These are phyloP conservation scores for Xylariaceae sp. DNA, from an alignment of 2,329 filamentous ascomycete genomes.

Conservation along the genomic window DNA sequence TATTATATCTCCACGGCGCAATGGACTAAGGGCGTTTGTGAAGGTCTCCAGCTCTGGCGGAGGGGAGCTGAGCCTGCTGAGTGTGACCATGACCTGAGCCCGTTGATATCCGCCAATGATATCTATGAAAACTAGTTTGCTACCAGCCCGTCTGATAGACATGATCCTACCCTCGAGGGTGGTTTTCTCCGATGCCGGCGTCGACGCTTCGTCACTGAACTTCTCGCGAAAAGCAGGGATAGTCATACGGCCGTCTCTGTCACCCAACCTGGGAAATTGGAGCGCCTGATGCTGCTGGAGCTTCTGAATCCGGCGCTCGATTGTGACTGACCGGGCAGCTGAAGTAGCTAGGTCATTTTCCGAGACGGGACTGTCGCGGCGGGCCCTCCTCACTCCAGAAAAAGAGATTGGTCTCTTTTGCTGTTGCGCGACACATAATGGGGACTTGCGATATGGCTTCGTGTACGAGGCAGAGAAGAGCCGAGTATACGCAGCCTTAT, in stretches of 20 bases:
- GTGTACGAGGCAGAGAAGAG: conserved; percentile 45
- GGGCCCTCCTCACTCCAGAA: conserved; percentile 7
- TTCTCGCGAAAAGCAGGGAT: conserved; percentile 38
- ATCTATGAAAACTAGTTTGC: conserved; percentile 80
- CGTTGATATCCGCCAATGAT: conserved; percentile 67
- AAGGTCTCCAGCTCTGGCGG: conserved; percentile 42
- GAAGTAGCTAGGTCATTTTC: conserved; percentile 9
- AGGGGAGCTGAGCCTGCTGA: conserved; percentile 44
- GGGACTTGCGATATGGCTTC: conserved; percentile 17
- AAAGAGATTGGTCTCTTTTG: conserved; percentile 19
- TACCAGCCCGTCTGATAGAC: conserved; percentile 44
- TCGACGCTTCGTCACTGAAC: conserved; percentile 28
- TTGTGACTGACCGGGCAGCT: conserved; percentile 13
- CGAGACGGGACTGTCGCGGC: neutral
- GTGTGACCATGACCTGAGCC: conserved; percentile 73
- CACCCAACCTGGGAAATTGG: conserved; percentile 51
- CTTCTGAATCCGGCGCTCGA: conserved; percentile 45
- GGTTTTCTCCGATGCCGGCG: conserved; percentile 29
- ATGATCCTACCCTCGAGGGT: conserved; percentile 33
- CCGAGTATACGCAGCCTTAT: conserved; percentile 42
- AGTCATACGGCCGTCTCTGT: conserved; percentile 34
- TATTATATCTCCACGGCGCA: conserved; percentile 70
- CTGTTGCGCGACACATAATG: conserved; percentile 17
- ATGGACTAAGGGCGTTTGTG: conserved; percentile 58
- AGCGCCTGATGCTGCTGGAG: conserved; percentile 47